Evolutionary conservation across 2,329 filamentous ascomycete genomes (phyloP).

Genomic region (Gaeumannomyces tritici): DNA sequence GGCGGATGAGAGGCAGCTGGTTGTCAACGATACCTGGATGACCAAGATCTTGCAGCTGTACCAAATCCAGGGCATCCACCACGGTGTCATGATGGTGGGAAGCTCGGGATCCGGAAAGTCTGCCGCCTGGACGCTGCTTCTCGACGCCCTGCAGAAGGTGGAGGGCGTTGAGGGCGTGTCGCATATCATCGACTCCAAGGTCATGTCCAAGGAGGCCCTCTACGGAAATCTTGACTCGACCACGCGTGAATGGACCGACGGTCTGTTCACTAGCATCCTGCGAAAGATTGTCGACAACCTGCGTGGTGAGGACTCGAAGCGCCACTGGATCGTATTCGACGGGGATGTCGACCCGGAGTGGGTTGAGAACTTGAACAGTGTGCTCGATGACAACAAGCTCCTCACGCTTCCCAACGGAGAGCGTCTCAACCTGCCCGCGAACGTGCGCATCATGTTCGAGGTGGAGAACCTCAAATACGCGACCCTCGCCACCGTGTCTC

Average conservation of each 20-base stretch:
- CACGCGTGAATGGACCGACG: constrained; percentile 97
- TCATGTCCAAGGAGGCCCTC: constrained; percentile 98
- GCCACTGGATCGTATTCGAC: constrained; percentile 99
- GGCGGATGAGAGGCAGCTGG: constrained; percentile 75
- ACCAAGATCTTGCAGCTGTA: constrained; percentile 94
- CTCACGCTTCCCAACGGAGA: constrained; percentile 96
- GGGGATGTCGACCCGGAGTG: constrained; percentile 98
- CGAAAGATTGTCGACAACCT: constrained; percentile 98
- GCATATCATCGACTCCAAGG: constrained; percentile 97
- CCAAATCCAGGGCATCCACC: constrained; percentile 95
- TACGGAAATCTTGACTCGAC: constrained; percentile 95
- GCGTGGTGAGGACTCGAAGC: constrained; percentile 89
- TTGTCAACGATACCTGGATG: constrained; percentile 93
- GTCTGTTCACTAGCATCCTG: constrained; percentile 93
- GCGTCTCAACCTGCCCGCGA: constrained; percentile 84
- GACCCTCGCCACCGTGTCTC: constrained; percentile 95
- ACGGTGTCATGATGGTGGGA: constrained; percentile 99
- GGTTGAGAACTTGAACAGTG: constrained; percentile 99
- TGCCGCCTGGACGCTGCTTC: constrained; percentile 82
- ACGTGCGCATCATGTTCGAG: constrained; percentile 99
- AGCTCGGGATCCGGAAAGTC: constrained; percentile 97
- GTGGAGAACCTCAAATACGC: constrained; percentile 97
- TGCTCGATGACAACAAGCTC: constrained; percentile 97
- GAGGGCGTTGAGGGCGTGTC: constrained; percentile 86
- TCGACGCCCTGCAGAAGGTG: constrained; percentile 83